These are phyloP conservation scores for Allantophomopsis lycopodina DNA, from an alignment of 2,329 filamentous ascomycete genomes.

Conservation along the genomic window DNA sequence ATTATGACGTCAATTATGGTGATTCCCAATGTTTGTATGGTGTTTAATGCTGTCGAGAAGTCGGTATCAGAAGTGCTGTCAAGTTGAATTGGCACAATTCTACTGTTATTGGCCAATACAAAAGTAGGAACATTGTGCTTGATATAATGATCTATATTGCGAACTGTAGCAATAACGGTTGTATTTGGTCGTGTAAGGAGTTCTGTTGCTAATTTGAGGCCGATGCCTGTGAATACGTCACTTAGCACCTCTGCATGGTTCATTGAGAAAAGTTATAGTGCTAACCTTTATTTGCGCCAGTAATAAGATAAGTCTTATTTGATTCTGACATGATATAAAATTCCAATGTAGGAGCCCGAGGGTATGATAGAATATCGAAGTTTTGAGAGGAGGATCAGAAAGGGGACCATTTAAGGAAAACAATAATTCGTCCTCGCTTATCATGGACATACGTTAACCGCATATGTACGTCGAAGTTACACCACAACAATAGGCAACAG, in stretches of 20 bases:
- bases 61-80: constrained; percentile 1
- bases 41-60: neutral
- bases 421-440: no score
- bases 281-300: constrained; percentile 14
- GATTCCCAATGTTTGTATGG: constrained; percentile 16
- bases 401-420: neutral
- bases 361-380: neutral
- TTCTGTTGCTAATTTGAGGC: constrained; percentile 16
- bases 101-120: constrained; percentile 13
- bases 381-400: neutral
- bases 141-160: constrained; percentile 11
- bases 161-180: constrained; percentile 25
- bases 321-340: neutral
- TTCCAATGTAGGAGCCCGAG: neutral
- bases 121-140: constrained; percentile 25
- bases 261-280: constrained; percentile 4
- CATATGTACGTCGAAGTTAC: no score
- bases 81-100: constrained; percentile 15
- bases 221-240: constrained; percentile 12
- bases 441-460: no score
- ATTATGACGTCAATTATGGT: constrained; percentile 32
- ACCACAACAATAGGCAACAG: no score
- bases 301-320: constrained; percentile 7
- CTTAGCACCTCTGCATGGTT: neutral
- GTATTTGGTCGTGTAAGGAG: constrained; percentile 23